phyloP scores from a whole-genome alignment of 257 asterid genomes.

The Petunia secreta region DNA sequence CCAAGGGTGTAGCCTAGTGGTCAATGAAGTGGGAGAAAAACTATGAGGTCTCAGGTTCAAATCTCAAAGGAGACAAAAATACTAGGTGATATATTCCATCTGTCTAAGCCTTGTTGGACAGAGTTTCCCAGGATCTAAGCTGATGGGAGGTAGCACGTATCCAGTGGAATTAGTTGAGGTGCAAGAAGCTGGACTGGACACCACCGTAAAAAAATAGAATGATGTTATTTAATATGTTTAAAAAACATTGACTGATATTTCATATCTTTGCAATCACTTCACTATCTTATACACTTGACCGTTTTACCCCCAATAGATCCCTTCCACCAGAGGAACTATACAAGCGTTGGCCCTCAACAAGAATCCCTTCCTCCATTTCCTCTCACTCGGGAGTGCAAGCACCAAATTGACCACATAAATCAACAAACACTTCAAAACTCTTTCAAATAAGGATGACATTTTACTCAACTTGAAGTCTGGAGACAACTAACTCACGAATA shows the following conservation, averaged over 20 bases:
- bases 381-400: neutral
- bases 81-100: no score
- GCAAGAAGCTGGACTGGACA: no score
- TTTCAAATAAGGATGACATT: slow-evolving; percentile 14
- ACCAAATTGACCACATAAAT: neutral
- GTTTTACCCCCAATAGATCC: neutral
- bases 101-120: no score
- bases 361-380: no score
- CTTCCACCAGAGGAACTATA: slow-evolving; percentile 12
- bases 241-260: neutral
- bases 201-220: no score
- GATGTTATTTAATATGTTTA: neutral
- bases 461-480: slow-evolving; percentile 16
- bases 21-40: no score
- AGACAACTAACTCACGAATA: neutral
- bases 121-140: no score
- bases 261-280: neutral
- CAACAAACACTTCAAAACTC: neutral
- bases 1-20: no score
- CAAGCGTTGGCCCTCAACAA: neutral
- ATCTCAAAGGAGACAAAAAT: no score
- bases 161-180: no score
- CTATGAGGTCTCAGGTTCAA: no score
- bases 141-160: no score
- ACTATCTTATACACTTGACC: slow-evolving; percentile 13